Base-by-base conservation (phyloP, 2,329 filamentous ascomycete species). In the Hirsutella thompsonii region DNA sequence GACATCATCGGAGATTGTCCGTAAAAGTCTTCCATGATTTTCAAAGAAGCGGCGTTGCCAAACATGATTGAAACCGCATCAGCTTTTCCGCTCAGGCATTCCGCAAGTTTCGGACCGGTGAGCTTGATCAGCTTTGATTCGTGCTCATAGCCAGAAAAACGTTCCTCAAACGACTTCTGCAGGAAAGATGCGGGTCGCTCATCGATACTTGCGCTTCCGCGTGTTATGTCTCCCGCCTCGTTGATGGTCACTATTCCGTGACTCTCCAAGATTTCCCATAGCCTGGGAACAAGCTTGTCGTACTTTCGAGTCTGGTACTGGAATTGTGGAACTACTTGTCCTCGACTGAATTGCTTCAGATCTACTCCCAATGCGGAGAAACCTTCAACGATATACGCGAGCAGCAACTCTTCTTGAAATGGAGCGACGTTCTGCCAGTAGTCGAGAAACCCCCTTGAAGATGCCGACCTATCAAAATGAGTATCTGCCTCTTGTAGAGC, bases 61-160 rank as follows among this genome's bases (percentile, higher is more conserved):
- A 69, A 70, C 2, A 70, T 46, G 1, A 70, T 39, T 1, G 51
- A 42, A 0, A 69, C 32, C 4, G 57, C 53, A 37, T 70, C 62
- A 0, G 44, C 46, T 1, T 46, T 41, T 0, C 66, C 66, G 0
- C 47, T 49, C 0, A 71, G 51, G 38, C 59, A 64, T 0, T 58
- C 53, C 1, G 64, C 62, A 1, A 70, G 52, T 6, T 49, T 40
- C 0, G 55, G 42, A 0, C 58, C 66, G 0, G 43, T 48, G 21
- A 42, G 19, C 8, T 40, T 18, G 5, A 44, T 29, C 10, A 44
- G 30, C 19, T 20, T 6, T 23, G 35, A 32, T 3, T 42, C 37
- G 3, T 26, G 16, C 6, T 21, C 35, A 16, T 42, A 38, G 2
- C 13, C 9, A 6, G 43, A 37, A 20, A 1, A 37, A 4, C 18